These are phyloP conservation scores for Suillus subalutaceus DNA, from an alignment of 768 basidiomycete genomes.

Conservation along the genomic window DNA sequence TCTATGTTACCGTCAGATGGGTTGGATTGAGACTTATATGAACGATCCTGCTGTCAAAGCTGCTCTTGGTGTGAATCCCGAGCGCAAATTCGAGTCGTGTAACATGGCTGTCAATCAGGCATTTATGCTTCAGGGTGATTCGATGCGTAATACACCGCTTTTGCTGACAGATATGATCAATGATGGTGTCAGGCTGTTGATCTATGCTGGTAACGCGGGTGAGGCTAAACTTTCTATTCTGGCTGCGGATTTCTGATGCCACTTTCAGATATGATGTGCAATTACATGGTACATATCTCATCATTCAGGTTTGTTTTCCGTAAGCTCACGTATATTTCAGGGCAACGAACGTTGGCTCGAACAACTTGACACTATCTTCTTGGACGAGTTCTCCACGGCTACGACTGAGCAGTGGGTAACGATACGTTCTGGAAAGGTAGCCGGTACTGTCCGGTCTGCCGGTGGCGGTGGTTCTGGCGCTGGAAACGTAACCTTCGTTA, in stretches of 20 bases:
- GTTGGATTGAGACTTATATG: conserved; percentile 89
- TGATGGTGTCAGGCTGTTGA: conserved; percentile 78
- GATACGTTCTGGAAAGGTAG: conserved; percentile 50
- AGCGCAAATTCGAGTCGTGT: conserved; percentile 66
- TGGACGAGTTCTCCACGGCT: conserved; percentile 57
- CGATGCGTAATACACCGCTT: conserved; percentile 78
- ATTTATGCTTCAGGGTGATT: conserved; percentile 83
- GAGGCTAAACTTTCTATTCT: conserved; percentile 22
- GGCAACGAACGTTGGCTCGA: conserved; percentile 82
- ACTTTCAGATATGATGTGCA: conserved; percentile 80
- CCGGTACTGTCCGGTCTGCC: conserved; percentile 72
- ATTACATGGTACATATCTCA: conserved; percentile 59
- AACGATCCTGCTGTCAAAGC: conserved; percentile 77
- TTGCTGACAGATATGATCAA: conserved; percentile 83
- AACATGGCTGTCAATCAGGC: conserved; percentile 81
- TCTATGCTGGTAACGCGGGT: conserved; percentile 90
- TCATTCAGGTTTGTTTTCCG: conserved; percentile 7
- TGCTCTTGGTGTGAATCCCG: conserved; percentile 72
- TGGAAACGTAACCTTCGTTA: conserved; percentile 86
- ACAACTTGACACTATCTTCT: conserved; percentile 61
- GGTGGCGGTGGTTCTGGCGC: conserved; percentile 65
- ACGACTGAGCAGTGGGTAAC: conserved; percentile 60
- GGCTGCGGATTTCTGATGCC: conserved; percentile 17
- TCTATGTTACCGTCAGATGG: conserved; percentile 79
- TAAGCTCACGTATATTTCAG: conserved; percentile 32